Evolutionary conservation across 768 basidiomycete genomes (phyloP), one percentile per base, ranked within the genome.

Genomic region (Leccinum fibrillosum): DNA sequence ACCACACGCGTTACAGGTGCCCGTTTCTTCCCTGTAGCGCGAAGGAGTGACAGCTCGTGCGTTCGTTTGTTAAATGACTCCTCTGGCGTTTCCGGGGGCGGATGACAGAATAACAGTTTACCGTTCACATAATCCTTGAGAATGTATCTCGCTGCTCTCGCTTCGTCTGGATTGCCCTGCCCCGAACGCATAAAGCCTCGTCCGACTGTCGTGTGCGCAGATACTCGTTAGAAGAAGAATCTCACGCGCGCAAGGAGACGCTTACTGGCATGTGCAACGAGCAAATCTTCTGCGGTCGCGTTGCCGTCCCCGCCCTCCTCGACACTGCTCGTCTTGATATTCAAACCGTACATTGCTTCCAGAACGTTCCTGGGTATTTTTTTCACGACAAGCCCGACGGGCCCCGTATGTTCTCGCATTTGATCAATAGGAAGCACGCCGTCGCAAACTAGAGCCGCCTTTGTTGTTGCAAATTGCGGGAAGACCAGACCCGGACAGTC

Each of bases 401-500:
- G 97, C 0, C 89, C 97, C 1, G 87, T 92, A 69, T 94, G 82
- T 72, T 99, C 97, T 63, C 90, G 82, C 81, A 98, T 85, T 74
- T 98, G 97, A 70, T 99, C 97, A 63, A 99, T 98, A 0, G 96
- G 96, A 55, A 99, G 75, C 2, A 98, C 94, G 55, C 97, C 97
- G 68, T 98, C 94, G 64, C 95, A 97, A 42, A 98, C 89, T 53
- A 99, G 79, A 56, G 95, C 94, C 10, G 96, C 97, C 71, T 92
- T 94, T 3, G 94, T 98, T 26, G 92, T 94, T 2, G 97, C 92
- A 73, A 98, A 99, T 67, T 99, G 97, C 6, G 97, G 97, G 69
- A 98, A 98, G 37, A 99, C 97, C 35, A 98, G 78, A 69, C 97
- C 97, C 17, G 97, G 97, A 76, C 97, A 99, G 75, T 99, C 97